Evolutionary conservation across 805 yeast genomes (phyloP).

Genomic region (Candida incommunis): DNA sequence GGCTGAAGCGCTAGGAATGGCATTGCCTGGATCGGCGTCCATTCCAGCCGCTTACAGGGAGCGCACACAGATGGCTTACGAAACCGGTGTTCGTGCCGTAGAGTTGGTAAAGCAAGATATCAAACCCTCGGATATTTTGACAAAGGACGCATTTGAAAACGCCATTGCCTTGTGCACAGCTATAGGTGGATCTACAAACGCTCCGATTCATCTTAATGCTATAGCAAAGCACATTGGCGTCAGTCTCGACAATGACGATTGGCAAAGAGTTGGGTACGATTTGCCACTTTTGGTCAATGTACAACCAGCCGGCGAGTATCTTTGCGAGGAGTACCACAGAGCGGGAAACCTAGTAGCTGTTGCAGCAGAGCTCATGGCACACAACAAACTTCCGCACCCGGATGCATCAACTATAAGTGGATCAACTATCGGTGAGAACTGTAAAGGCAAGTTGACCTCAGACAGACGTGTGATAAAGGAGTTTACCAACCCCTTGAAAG

Average conservation of each 20-base stretch:
- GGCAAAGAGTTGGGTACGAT: conserved; percentile 72
- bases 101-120: conserved; percentile 54
- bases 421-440: conserved; percentile 10
- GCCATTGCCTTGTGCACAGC: conserved; percentile 82
- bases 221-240: conserved; percentile 74
- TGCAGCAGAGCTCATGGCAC: conserved; percentile 11
- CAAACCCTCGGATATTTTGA: conserved; percentile 74
- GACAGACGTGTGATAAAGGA: conserved; percentile 12
- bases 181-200: conserved; percentile 90
- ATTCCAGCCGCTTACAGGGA: conserved; percentile 70
- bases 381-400: conserved; percentile 12
- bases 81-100: conserved; percentile 65
- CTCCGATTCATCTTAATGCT: conserved; percentile 78
- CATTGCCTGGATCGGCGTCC: conserved; percentile 77
- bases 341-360: conserved; percentile 15
- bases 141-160: conserved; percentile 72
- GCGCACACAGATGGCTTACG: conserved; percentile 59
- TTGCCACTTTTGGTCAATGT: conserved; percentile 85
- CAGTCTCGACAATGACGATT: conserved; percentile 71
- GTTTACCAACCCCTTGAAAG: conserved; percentile 10
- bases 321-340: conserved; percentile 21
- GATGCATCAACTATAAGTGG: conserved; percentile 11
- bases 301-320: conserved; percentile 87
- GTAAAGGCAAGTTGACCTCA: conserved; percentile 6
- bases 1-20: conserved; percentile 82